Percentiles rank a stretch among this genome's conserved stretches.
Evolutionary conservation across 495 filamentous ascomycete species (phyloP).

Genomic region (Immersiella caudata): DNA sequence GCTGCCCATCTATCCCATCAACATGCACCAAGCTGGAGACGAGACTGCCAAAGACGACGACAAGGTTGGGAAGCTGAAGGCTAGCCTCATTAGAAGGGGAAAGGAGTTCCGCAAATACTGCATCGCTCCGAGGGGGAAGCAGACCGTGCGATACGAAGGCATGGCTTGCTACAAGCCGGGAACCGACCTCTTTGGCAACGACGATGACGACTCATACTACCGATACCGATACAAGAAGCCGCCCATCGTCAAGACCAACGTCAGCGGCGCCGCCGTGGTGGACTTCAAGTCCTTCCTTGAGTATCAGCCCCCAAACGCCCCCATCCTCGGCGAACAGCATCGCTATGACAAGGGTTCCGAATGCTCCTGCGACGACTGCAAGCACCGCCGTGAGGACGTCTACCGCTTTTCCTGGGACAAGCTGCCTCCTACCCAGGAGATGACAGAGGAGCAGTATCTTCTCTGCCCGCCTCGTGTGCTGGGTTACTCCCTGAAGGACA

Average conservation of each 20-base stretch:
- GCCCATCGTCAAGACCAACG: background rate
- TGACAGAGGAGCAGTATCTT: slow-evolving; percentile 29
- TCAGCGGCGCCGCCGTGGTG: slow-evolving; percentile 6
- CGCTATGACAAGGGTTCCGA: slow-evolving; percentile 8
- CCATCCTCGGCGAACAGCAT: slow-evolving; percentile 13
- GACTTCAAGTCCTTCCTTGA: slow-evolving; percentile 19
- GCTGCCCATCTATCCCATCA: slow-evolving; percentile 17
- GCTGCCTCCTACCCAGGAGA: background rate
- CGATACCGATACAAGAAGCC: background rate
- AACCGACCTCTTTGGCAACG: slow-evolving; percentile 9
- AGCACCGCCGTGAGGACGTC: slow-evolving; percentile 11
- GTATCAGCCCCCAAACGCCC: slow-evolving; percentile 12
- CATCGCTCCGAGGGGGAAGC: slow-evolving; percentile 12
- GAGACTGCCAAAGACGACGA: background rate
- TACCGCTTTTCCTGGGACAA: slow-evolving; percentile 18
- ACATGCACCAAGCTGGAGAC: slow-evolving; percentile 8
- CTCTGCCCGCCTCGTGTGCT: slow-evolving; percentile 38
- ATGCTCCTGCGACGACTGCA: slow-evolving; percentile 17
- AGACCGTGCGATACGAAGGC: slow-evolving; percentile 15
- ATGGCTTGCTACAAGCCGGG: slow-evolving; percentile 14
- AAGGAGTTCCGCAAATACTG: slow-evolving; percentile 12
- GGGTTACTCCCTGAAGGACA: slow-evolving; percentile 34
- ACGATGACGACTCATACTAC: slow-evolving; percentile 1
- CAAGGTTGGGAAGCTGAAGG: slow-evolving; percentile 13
- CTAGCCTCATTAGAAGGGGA: background rate